Conservation (phyloP, 345 rosid species). For the Arabidopsis suecica region DNA sequence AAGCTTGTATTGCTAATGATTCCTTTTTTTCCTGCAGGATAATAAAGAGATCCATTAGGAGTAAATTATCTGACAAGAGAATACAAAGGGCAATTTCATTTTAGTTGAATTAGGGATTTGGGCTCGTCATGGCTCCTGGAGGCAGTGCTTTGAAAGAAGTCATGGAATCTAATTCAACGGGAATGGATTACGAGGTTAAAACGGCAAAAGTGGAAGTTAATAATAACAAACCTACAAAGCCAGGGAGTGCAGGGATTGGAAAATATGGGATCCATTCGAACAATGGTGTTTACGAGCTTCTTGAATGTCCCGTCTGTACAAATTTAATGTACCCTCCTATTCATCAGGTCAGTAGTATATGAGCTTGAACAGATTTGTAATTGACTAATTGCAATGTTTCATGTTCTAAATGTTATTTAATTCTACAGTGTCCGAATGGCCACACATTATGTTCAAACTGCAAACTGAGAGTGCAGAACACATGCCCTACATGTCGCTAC, state of each 20-base stretch:
- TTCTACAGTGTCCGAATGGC: slow-evolving; percentile 86
- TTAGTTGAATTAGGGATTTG: neutral
- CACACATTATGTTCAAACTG: slow-evolving; percentile 88
- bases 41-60: slow-evolving; percentile 27
- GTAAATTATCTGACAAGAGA: slow-evolving; percentile 9
- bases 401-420: neutral
- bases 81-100: neutral
- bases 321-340: slow-evolving; percentile 89
- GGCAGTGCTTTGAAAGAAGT: slow-evolving; percentile 70
- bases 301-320: slow-evolving; percentile 85
- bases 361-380: neutral
- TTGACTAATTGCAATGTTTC: neutral
- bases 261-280: slow-evolving; percentile 60
- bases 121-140: slow-evolving; percentile 59
- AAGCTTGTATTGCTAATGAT: slow-evolving; percentile 8
- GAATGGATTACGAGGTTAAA: slow-evolving; percentile 57
- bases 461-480: slow-evolving; percentile 74
- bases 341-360: slow-evolving; percentile 60
- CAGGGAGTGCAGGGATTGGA: slow-evolving; percentile 52
- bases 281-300: slow-evolving; percentile 78
- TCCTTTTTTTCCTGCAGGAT: slow-evolving; percentile 26
- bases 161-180: slow-evolving; percentile 54
- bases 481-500: slow-evolving; percentile 86
- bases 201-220: slow-evolving; percentile 49
- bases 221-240: slow-evolving; percentile 57